Evolutionary conservation across 345 rosid species (phyloP), one percentile per base, ranked within the genome.

Genomic region (Pistacia atlantica): DNA sequence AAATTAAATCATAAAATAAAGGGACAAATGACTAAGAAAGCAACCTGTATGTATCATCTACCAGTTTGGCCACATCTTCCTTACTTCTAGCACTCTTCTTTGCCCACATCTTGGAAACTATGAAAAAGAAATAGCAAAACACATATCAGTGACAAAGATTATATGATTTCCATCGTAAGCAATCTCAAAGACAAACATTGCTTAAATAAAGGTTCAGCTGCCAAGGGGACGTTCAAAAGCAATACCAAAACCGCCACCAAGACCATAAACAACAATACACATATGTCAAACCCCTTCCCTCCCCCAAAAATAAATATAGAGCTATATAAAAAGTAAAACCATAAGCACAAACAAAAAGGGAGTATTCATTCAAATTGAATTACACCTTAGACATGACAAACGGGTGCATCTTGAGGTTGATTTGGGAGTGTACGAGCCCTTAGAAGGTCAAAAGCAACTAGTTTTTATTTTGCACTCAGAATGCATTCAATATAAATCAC

Each of bases 1-100:
- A 31, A 31, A 31, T 31, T 31, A 31, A 31, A 31, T 31, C 33
- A 31, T 31, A 31, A 31, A 31, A 31, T 1, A 31, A 31, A 31
- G 33, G 2, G 62, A 20, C 35, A 3, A 1, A 59, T 33, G 35
- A 73, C 62, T 66, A 48, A 33, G 33, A 78, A 65, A 14, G 57
- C 20, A 70, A 94, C 99, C 99, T 94, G 86, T 94, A 92, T 25
- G 88, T 92, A 80, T 90, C 99, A 20, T 92, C 98, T 4, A 97
- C 94, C 59, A 97, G 80, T 86, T 90, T 97, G 46, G 97, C 97
- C 35, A 88, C 97, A 54, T 84, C 96, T 77, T 94, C 99, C 93
- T 85, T 97, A 46, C 90, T 86, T 57, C 88, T 75, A 28, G 81
- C 69, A 79, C 79, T 86, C 90, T 86, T 94, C 89, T 92, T 97